phyloP scores from a whole-genome alignment of 768 basidiomycete species.

The Saitozyma podzolica region DNA sequence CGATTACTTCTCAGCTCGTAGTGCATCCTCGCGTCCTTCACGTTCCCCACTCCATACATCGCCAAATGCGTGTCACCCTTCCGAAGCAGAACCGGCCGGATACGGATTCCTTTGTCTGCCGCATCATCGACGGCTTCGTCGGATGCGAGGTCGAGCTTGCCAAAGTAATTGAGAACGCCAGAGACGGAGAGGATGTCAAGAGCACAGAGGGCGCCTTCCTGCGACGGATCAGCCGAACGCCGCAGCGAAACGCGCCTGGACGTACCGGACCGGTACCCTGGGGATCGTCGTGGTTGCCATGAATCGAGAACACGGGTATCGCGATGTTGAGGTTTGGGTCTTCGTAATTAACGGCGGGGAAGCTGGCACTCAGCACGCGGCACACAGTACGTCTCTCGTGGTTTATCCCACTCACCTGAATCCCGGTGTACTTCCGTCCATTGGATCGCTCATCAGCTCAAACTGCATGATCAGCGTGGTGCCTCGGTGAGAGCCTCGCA shows the following conservation, averaged over 20 bases:
- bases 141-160: slow-evolving; percentile 81
- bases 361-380: slow-evolving; percentile 58
- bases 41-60: slow-evolving; percentile 92
- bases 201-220: slow-evolving; percentile 95
- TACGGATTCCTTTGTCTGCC: slow-evolving; percentile 65
- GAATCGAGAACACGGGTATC: slow-evolving; percentile 98
- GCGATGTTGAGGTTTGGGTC: slow-evolving; percentile 91
- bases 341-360: slow-evolving; percentile 95
- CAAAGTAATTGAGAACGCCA: slow-evolving; percentile 96
- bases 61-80: slow-evolving; percentile 87
- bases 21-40: slow-evolving; percentile 95
- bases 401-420: slow-evolving; percentile 65
- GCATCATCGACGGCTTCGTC: slow-evolving; percentile 63
- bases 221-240: neutral
- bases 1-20: slow-evolving; percentile 90
- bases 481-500: too few relatives aligned
- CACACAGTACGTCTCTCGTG: neutral
- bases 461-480: slow-evolving; percentile 54
- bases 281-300: slow-evolving; percentile 98
- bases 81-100: slow-evolving; percentile 83
- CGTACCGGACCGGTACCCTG: slow-evolving; percentile 89
- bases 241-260: slow-evolving; percentile 4
- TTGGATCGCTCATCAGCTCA: slow-evolving; percentile 87
- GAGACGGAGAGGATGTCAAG: slow-evolving; percentile 92
- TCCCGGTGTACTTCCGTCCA: slow-evolving; percentile 80